phyloP scores from a whole-genome alignment of 1,284 basidiomycete genomes.

The Porogramme epimiltina region DNA sequence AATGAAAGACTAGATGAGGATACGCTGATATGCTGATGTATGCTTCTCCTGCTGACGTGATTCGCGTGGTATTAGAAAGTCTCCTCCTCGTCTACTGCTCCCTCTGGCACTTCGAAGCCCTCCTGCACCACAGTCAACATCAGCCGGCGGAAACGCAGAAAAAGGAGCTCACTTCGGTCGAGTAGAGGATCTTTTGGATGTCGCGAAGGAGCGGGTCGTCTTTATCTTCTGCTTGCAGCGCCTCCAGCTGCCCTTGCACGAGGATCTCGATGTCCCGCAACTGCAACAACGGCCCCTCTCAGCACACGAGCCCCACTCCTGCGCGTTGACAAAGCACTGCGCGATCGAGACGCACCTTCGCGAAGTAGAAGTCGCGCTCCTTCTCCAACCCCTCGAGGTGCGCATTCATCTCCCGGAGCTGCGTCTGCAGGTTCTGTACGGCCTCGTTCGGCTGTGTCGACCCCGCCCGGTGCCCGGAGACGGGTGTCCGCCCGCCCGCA shows the following conservation, averaged over 20 bases:
- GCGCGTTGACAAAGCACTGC: background rate
- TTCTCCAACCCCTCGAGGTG: constrained; percentile 91
- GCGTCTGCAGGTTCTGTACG: constrained; percentile 66
- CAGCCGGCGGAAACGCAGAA: background rate
- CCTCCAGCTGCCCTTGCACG: constrained; percentile 75
- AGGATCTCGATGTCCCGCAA: constrained; percentile 95
- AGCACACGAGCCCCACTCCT: background rate
- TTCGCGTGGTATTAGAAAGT: constrained; percentile 19
- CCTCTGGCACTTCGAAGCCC: constrained; percentile 36
- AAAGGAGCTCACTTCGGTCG: constrained; percentile 72
- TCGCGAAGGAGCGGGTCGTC: constrained; percentile 76
- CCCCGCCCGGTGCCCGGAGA: constrained; percentile 66
- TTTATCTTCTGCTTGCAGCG: constrained; percentile 56
- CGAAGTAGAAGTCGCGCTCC: constrained; percentile 98
- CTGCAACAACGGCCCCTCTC: constrained; percentile 41
- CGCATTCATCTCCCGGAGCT: constrained; percentile 82
- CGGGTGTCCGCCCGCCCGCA: constrained; percentile 68
- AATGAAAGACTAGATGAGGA: constrained; percentile 23
- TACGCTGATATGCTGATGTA: constrained; percentile 11
- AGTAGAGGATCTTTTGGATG: constrained; percentile 94
- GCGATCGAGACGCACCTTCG: constrained; percentile 66
- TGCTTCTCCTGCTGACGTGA: constrained; percentile 8
- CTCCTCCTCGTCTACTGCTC: constrained; percentile 32
- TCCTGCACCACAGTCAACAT: constrained; percentile 23
- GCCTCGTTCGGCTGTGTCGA: constrained; percentile 62